A percentile compares a stretch with the other conserved stretches of the same genome.
Conservation (phyloP, 179 eudicot species). For the Beta macrorhiza region DNA sequence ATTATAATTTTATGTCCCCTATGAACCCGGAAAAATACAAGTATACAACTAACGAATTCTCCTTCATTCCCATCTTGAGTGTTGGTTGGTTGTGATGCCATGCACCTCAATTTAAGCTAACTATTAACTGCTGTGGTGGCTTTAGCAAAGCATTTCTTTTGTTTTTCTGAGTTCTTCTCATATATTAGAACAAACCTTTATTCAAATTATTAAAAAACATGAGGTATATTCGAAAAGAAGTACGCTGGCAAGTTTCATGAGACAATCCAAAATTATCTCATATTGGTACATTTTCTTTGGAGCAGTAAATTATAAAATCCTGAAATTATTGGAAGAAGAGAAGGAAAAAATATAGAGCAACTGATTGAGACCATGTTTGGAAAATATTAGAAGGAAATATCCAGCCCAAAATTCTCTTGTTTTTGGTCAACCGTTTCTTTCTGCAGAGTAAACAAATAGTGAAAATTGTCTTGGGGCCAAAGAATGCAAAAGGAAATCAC, state of each 20-base stretch:
- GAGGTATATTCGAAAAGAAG: too few species aligned
- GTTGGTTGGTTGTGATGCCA: not conserved
- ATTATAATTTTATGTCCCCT: not conserved
- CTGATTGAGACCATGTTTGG: not conserved
- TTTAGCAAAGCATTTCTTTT: not conserved
- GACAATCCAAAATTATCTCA: too few species aligned
- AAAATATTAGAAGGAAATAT: slow-evolving; percentile 3
- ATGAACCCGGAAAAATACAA: not conserved
- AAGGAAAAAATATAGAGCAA: not conserved
- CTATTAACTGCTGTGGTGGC: not conserved
- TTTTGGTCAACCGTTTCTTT: slow-evolving; percentile 16
- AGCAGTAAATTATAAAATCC: not conserved
- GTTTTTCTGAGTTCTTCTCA: slow-evolving; percentile 4
- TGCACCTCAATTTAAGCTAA: not conserved
- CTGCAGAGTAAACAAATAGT: slow-evolving; percentile 5
- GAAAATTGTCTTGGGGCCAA: slow-evolving; percentile 15
- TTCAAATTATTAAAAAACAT: too few species aligned
- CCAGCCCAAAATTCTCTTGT: slow-evolving; percentile 19
- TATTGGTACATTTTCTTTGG: too few species aligned
- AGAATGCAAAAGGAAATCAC: not conserved
- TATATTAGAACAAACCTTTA: too few species aligned
- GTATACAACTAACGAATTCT: too few species aligned
- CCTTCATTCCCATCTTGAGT: not conserved
- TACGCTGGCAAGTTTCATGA: too few species aligned
- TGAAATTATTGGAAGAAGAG: not conserved